Conservation (phyloP, 2,329 filamentous ascomycete species). For the Colletotrichum siamense region DNA sequence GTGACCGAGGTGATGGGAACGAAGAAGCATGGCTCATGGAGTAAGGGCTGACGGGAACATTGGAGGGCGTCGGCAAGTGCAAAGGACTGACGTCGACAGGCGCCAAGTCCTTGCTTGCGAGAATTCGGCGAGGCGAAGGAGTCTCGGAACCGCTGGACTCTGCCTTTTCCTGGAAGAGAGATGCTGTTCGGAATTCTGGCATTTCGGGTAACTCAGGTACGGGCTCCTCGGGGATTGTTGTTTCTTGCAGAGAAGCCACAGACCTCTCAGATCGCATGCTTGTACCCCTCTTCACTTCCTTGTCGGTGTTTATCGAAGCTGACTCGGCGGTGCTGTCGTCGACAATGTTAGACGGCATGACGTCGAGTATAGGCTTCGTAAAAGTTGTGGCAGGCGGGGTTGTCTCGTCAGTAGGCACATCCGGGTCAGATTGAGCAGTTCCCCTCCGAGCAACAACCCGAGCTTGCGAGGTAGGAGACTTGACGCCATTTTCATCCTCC, state of each 20-base stretch:
- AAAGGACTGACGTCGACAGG: conserved; percentile 57
- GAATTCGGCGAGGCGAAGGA: conserved; percentile 49
- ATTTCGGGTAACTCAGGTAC: conserved; percentile 34
- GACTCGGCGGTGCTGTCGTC: conserved; percentile 28
- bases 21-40: conserved; percentile 70
- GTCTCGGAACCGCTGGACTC: conserved; percentile 46
- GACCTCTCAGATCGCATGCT: conserved; percentile 55
- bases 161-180: conserved; percentile 34
- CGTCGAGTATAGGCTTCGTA: conserved; percentile 28
- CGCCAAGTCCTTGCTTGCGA: conserved; percentile 50
- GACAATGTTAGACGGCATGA: background rate
- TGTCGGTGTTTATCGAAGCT: conserved; percentile 51
- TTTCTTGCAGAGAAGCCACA: conserved; percentile 56
- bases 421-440: background rate
- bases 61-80: conserved; percentile 46
- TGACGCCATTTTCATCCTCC: conserved; percentile 55
- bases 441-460: background rate
- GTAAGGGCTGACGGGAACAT: conserved; percentile 66
- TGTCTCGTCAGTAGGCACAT: conserved; percentile 30
- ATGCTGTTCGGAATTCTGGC: conserved; percentile 44
- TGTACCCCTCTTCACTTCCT: conserved; percentile 38
- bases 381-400: conserved; percentile 35
- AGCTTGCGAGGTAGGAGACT: conserved; percentile 25
- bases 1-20: conserved; percentile 72
- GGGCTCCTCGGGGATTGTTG: conserved; percentile 54